Conservation (phyloP, 768 basidiomycete species). For the Mrakia frigida region DNA sequence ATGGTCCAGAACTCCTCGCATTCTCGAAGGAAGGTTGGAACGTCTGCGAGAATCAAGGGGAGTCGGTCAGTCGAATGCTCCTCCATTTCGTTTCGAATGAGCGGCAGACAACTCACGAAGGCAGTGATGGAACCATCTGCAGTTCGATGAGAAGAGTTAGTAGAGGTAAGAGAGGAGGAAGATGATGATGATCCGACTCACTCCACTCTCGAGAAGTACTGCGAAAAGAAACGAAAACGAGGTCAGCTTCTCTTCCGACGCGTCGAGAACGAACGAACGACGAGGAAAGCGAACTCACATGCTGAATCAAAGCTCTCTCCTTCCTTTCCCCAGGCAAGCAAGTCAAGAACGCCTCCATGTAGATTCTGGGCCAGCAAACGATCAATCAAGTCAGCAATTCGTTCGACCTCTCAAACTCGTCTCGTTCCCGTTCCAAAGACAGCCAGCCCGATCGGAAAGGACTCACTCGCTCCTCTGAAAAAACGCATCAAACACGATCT, state of each 20-base stretch:
- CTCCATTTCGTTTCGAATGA: neutral
- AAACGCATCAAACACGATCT: constrained; percentile 18
- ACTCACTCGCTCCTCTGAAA: constrained; percentile 29
- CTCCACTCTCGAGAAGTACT: constrained; percentile 28
- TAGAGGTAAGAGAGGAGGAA: neutral
- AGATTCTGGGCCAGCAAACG: neutral
- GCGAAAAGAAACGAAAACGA: neutral
- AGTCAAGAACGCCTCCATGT: constrained; percentile 27
- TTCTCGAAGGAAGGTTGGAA: constrained; percentile 43
- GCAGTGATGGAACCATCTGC: constrained; percentile 30
- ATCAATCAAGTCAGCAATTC: constrained; percentile 4
- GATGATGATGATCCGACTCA: neutral
- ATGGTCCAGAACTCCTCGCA: constrained; percentile 45
- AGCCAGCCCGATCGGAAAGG: no score
- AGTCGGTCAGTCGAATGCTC: neutral
- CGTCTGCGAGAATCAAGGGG: constrained; percentile 19
- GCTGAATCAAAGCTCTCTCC: constrained; percentile 16
- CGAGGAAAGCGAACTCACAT: constrained; percentile 17
- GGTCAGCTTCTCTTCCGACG: neutral
- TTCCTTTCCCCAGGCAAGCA: constrained; percentile 24
- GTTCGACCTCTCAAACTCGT: no score
- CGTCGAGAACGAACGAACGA: neutral
- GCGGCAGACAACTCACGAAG: constrained; percentile 6
- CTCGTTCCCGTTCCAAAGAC: no score
- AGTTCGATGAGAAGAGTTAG: neutral